Evolutionary conservation across 192 early-diverging fungal species (phyloP).

Genomic region (Coemansia sp.): DNA sequence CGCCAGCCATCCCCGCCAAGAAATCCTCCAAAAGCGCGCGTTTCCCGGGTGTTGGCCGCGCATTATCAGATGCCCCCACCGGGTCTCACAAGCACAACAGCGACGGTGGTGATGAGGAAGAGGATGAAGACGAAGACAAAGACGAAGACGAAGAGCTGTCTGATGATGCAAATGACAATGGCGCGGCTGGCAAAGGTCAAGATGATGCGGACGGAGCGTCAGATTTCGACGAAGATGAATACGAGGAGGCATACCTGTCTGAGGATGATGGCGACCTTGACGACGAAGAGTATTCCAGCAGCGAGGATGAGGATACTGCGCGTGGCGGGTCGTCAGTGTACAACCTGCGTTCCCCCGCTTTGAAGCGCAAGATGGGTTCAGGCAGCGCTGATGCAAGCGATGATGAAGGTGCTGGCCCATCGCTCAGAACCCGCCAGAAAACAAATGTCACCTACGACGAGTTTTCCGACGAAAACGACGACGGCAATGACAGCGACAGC

Average conservation of each 20-base stretch:
- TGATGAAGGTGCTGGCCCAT: conserved; percentile 17
- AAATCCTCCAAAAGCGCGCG: conserved; percentile 18
- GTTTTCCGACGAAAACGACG: background rate
- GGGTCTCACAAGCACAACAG: background rate
- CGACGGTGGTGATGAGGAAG: background rate
- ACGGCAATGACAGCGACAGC: conserved; percentile 4
- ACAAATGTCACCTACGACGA: conserved; percentile 16
- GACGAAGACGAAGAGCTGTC: conserved; percentile 5
- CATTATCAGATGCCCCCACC: conserved; percentile 14
- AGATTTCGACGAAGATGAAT: conserved; percentile 32
- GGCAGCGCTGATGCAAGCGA: conserved; percentile 14
- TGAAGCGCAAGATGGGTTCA: conserved; percentile 34
- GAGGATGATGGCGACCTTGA: conserved; percentile 33
- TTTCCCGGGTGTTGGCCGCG: conserved; percentile 40
- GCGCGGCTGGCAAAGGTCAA: background rate
- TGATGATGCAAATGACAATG: conserved; percentile 6
- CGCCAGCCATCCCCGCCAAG: conserved; percentile 16
- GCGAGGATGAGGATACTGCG: conserved; percentile 16
- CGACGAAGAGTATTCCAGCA: conserved; percentile 21
- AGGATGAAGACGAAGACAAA: background rate
- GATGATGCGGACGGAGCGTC: conserved; percentile 10
- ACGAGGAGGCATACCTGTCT: conserved; percentile 16
- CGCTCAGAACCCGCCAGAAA: conserved; percentile 42
- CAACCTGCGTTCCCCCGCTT: conserved; percentile 34
- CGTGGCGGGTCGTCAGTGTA: conserved; percentile 43